These are phyloP conservation scores for Termitomyces eurrhizus DNA, from an alignment of 768 basidiomycete genomes.

Conservation along the genomic window DNA sequence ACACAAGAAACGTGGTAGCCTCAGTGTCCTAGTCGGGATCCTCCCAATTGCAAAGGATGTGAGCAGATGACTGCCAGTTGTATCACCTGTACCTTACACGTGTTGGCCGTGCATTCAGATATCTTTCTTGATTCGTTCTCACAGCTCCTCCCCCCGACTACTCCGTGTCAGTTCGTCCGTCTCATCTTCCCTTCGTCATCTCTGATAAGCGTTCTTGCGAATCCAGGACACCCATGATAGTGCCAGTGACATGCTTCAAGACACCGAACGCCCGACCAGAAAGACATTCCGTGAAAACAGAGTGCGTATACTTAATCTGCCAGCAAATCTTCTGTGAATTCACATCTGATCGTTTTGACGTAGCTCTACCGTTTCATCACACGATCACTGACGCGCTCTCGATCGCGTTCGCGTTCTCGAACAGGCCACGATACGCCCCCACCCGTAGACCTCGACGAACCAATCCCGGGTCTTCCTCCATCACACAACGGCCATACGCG, in stretches of 20 bases:
- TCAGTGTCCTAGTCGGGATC: constrained; percentile 25
- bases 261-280: constrained; percentile 37
- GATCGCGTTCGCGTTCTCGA: constrained; percentile 58
- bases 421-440: constrained; percentile 19
- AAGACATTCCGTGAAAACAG: constrained; percentile 43
- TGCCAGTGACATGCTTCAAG: constrained; percentile 16
- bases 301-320: constrained; percentile 25
- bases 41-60: constrained; percentile 26
- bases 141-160: constrained; percentile 29
- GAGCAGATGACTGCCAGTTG: constrained; percentile 18
- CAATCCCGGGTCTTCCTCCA: constrained; percentile 19
- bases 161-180: constrained; percentile 23
- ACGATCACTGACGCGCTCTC: constrained; percentile 47
- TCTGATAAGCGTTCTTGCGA: constrained; percentile 1
- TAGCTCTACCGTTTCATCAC: constrained; percentile 62
- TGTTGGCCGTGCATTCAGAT: constrained; percentile 35
- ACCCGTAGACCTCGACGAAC: constrained; percentile 16
- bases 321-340: constrained; percentile 6
- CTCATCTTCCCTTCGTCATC: neutral
- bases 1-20: constrained; percentile 17
- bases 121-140: constrained; percentile 38
- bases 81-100: constrained; percentile 43
- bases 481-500: constrained; percentile 10
- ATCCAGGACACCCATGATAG: constrained; percentile 10
- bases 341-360: constrained; percentile 9